Conservation (phyloP, 352 stramenopile species). For the Paralagenidium karlingii region DNA sequence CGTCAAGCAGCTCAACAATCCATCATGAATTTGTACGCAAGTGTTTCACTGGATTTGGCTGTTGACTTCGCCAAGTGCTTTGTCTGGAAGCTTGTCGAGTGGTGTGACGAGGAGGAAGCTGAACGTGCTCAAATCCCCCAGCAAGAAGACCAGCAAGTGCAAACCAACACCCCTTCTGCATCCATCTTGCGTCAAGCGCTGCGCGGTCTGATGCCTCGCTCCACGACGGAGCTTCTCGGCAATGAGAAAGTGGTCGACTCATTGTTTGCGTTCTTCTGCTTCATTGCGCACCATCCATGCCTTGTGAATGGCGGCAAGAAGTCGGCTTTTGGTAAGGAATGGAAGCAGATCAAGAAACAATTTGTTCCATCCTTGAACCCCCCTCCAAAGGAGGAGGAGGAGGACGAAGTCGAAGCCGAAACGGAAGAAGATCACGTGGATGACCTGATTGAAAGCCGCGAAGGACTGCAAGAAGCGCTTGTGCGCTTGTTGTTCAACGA, state of each 20-base stretch:
- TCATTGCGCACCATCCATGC: constrained; percentile 63
- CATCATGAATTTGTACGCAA: not conserved
- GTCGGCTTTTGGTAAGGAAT: constrained; percentile 41
- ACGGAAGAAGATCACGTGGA: constrained; percentile 58
- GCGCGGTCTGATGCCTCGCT: constrained; percentile 37
- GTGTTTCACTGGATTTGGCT: not conserved
- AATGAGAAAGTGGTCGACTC: constrained; percentile 16
- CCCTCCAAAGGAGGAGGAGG: constrained; percentile 37
- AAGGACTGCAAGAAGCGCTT: constrained; percentile 43
- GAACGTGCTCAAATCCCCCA: not conserved
- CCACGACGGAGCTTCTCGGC: constrained; percentile 5
- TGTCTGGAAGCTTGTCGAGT: too few relatives aligned
- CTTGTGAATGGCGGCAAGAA: constrained; percentile 46
- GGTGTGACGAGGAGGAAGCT: too few relatives aligned
- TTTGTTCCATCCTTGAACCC: too few relatives aligned
- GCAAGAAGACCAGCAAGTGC: not conserved
- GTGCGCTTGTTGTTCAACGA: constrained; percentile 27
- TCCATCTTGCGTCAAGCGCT: constrained; percentile 49
- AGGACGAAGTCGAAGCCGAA: constrained; percentile 18
- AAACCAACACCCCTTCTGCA: constrained; percentile 20
- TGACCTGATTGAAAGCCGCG: constrained; percentile 60
- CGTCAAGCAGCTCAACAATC: not conserved
- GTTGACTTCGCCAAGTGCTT: not conserved
- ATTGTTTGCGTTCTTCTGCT: constrained; percentile 34
- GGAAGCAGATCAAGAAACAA: constrained; percentile 38